These are phyloP conservation scores for Exsudoporus frostii DNA, from an alignment of 768 basidiomycete species.

Conservation along the genomic window DNA sequence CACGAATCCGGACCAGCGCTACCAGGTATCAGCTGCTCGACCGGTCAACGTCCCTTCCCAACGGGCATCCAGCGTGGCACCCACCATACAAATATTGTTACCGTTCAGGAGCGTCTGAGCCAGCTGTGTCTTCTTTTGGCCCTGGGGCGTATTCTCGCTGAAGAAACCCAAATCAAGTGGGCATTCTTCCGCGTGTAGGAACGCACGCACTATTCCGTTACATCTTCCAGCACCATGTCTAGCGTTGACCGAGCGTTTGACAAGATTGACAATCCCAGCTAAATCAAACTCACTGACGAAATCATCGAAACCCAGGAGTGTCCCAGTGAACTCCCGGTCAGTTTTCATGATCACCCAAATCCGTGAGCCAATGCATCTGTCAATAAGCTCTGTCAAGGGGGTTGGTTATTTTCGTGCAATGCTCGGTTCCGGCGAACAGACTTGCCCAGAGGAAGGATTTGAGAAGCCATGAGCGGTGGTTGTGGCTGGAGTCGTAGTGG, in stretches of 20 bases:
- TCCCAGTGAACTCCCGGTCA: conserved; percentile 96
- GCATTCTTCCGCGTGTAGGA: not conserved
- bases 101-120: conserved; percentile 90
- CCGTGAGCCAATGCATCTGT: conserved; percentile 93
- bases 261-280: not conserved
- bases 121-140: conserved; percentile 75
- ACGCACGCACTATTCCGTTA: conserved; percentile 83
- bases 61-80: conserved; percentile 21
- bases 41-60: conserved; percentile 2
- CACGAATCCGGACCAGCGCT: conserved; percentile 60
- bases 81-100: conserved; percentile 95
- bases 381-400: conserved; percentile 73
- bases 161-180: not conserved
- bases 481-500: conserved; percentile 2
- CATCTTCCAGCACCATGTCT: conserved; percentile 97
- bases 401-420: not conserved
- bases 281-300: conserved; percentile 90
- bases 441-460: conserved; percentile 88
- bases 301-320: conserved; percentile 93
- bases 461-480: conserved; percentile 70
- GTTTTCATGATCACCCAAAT: conserved; percentile 99
- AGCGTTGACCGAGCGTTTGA: not conserved
- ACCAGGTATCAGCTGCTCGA: conserved; percentile 59
- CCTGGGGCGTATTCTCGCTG: conserved; percentile 85
- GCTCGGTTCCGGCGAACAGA: not conserved